Base-by-base conservation (phyloP, 768 basidiomycete species). In the Suillus plorans region DNA sequence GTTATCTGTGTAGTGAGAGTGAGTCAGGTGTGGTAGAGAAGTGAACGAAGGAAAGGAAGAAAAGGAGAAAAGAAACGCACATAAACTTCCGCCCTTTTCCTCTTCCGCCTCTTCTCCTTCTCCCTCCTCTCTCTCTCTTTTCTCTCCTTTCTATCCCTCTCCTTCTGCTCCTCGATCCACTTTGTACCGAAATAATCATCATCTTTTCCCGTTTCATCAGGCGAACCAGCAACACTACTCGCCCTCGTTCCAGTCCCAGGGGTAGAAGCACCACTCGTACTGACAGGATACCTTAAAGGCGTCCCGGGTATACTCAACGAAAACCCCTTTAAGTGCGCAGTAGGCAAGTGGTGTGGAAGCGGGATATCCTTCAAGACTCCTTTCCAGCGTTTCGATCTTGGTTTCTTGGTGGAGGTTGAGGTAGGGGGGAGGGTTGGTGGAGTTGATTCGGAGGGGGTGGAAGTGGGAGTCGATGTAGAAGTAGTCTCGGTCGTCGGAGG, bases 71-170 rank as follows among this genome's bases (percentile, higher is more conserved):
- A 20, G 61, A n/a, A 34, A 78, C 87, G 70, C 71, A 92, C 92
- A 73, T 86, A 94, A 63, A 93, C 84, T 75, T 93, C 88, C 5
- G 89, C 87, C 75, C 88, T 88, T 79, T 84, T 88, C 71, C 89
- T 80, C 73, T 88, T 88, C 62, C 80, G 75, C 70, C 79, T 82
- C 64, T 74, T 80, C 64, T 77, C 70, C 68, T 81, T 79, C 56
- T 78, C 73, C 62, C 53, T 70, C 22, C 67, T 69, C 65, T 76
- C 70, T 63, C 65, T 74, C 73, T 81, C 81, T 72, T 79, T 78
- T 68, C 74, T 78, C 60, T 76, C 76, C 66, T 72, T 76, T 71
- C 76, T 82, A 71, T 81, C 82, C 61, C 74, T 75, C 63, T 79
- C 79, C 74, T 75, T 77, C 57, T 70, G 73, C 63, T 69, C 70